Evolutionary conservation across 225 moss, liverwort and hornwort genomes (phyloP).

Genomic region (Polytrichum formosum): DNA sequence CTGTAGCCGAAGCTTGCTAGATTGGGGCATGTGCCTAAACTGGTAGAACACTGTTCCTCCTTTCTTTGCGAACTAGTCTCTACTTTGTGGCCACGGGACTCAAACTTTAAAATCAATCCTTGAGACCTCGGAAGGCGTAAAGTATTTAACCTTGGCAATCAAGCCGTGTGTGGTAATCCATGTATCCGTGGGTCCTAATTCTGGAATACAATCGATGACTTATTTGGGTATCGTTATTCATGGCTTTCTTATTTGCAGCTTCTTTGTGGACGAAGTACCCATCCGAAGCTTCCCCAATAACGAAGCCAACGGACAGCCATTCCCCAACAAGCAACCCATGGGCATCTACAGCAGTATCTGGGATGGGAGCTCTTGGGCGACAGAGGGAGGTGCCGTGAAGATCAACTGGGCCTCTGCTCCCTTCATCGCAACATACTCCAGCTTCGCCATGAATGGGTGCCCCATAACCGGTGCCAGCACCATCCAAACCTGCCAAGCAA

Average conservation of each 20-base stretch:
- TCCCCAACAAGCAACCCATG: constrained; percentile 53
- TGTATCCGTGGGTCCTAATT: constrained; percentile 12
- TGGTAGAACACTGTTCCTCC: no score
- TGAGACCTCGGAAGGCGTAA: no score
- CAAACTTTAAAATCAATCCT: no score
- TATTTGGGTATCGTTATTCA: no score
- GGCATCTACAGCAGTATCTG: constrained; percentile 53
- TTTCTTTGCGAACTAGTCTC: no score
- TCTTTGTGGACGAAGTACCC: constrained; percentile 63
- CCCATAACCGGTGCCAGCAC: constrained; percentile 10
- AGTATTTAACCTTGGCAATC: no score
- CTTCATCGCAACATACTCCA: constrained; percentile 47
- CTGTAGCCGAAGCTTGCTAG: no score
- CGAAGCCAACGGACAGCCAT: constrained; percentile 29
- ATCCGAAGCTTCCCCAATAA: constrained; percentile 65
- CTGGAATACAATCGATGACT: no score
- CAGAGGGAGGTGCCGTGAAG: constrained; percentile 55
- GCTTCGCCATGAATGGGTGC: constrained; percentile 37
- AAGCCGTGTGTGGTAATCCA: neutral
- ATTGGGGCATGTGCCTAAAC: no score
- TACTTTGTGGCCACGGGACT: no score
- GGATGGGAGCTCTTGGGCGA: constrained; percentile 77
- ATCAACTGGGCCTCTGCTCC: constrained; percentile 62
- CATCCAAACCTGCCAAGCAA: constrained; percentile 14
- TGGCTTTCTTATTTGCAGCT: neutral